Conservation (phyloP, 108 stramenopile species). For the Cyclotella cryptica region DNA sequence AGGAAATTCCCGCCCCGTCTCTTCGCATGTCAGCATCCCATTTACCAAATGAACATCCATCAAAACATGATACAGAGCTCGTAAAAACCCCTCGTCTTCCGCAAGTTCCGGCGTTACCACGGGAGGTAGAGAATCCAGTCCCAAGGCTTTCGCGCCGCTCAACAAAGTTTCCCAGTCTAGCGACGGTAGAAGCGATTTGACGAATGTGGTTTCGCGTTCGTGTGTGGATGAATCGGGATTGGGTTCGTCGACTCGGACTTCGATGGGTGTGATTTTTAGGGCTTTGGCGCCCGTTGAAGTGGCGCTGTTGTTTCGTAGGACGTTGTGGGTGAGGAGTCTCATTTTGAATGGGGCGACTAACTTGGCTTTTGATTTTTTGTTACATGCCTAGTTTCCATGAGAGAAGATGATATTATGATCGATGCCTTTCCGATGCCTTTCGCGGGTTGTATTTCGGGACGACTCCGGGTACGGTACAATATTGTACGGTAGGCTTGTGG, state of each 20-base stretch:
- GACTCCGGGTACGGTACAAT: no score
- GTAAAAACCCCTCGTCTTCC: slow-evolving; percentile 78
- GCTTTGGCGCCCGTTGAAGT: slow-evolving; percentile 76
- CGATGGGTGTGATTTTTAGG: slow-evolving; percentile 80
- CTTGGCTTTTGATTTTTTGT: no score
- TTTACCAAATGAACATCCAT: slow-evolving; percentile 96
- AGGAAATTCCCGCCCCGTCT: slow-evolving; percentile 92
- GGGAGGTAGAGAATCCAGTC: slow-evolving; percentile 80
- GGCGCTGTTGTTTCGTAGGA: slow-evolving; percentile 81
- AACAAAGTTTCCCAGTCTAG: slow-evolving; percentile 81
- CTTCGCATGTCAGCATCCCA: slow-evolving; percentile 90
- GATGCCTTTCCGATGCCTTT: no score
- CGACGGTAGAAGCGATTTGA: slow-evolving; percentile 70
- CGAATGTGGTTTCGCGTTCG: slow-evolving; percentile 74
- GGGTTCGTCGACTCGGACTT: slow-evolving; percentile 82
- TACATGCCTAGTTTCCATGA: no score
- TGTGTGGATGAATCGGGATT: slow-evolving; percentile 13
- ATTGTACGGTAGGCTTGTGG: no score
- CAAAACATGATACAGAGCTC: slow-evolving; percentile 91
- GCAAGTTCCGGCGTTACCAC: slow-evolving; percentile 76
- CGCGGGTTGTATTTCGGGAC: no score
- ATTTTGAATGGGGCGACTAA: slow-evolving; percentile 32
- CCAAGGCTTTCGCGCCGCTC: slow-evolving; percentile 75
- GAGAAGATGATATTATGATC: no score
- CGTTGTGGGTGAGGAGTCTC: slow-evolving; percentile 93